These are phyloP conservation scores for Chlorella sp. DNA, from an alignment of 139 green algal genomes.

Conservation along the genomic window DNA sequence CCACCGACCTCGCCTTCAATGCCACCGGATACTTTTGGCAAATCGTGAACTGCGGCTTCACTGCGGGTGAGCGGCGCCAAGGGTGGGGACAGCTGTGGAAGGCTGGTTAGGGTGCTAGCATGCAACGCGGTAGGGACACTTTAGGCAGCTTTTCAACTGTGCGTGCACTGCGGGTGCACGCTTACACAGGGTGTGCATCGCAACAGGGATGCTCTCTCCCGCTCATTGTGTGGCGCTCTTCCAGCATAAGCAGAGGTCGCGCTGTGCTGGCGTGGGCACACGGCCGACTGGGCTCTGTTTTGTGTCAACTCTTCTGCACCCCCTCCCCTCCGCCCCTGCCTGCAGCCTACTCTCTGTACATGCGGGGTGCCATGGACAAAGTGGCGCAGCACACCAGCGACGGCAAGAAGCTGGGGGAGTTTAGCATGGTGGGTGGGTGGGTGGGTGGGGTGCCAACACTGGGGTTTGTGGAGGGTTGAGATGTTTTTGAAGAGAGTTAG, in stretches of 20 bases:
- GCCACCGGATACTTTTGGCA: slow-evolving; percentile 88
- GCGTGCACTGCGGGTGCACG: slow-evolving; percentile 62
- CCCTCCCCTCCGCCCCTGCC: slow-evolving; percentile 1
- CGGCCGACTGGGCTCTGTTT: no score
- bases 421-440: slow-evolving; percentile 66
- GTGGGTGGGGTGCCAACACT: neutral
- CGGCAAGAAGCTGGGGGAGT: slow-evolving; percentile 65
- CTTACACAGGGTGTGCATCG: no score
- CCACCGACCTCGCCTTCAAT: slow-evolving; percentile 88
- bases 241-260: no score
- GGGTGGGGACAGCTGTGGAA: no score
- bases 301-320: neutral
- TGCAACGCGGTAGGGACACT: no score
- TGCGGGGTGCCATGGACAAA: slow-evolving; percentile 87
- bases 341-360: slow-evolving; percentile 79
- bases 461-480: neutral
- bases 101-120: no score
- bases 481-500: neutral
- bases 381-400: slow-evolving; percentile 51
- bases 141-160: slow-evolving; percentile 91
- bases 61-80: slow-evolving; percentile 13
- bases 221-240: no score
- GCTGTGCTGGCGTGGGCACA: no score
- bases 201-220: no score
- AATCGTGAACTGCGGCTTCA: slow-evolving; percentile 89